These are phyloP conservation scores for Pezicula carpinea DNA, from an alignment of 2,329 filamentous ascomycete species.

Conservation along the genomic window DNA sequence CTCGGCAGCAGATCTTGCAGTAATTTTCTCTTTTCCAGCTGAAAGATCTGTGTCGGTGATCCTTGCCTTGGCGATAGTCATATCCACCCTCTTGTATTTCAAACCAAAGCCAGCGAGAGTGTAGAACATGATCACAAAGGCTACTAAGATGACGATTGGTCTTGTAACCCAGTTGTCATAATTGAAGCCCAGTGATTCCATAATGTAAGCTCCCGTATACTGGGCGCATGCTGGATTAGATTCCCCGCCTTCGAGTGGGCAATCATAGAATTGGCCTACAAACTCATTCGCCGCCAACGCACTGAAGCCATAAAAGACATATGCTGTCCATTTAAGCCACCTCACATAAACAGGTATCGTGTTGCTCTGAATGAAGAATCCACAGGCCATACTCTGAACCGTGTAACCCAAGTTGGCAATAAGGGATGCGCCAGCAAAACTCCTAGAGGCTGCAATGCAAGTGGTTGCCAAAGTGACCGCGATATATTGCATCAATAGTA, in stretches of 20 bases:
- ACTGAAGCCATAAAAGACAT: conserved; percentile 66
- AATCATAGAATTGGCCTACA: conserved; percentile 66
- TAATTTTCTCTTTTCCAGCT: conserved; percentile 67
- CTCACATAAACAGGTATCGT: conserved; percentile 73
- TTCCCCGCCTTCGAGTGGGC: conserved; percentile 57
- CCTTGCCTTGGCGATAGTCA: conserved; percentile 62
- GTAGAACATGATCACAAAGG: conserved; percentile 61
- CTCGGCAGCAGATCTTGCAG: conserved; percentile 44
- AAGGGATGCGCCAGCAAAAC: conserved; percentile 66
- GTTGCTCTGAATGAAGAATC: conserved; percentile 70
- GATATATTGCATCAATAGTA: conserved; percentile 68
- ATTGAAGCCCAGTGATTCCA: conserved; percentile 60
- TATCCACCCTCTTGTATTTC: conserved; percentile 60
- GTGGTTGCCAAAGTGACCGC: conserved; percentile 67
- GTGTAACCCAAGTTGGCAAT: conserved; percentile 71
- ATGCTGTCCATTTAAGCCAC: conserved; percentile 68
- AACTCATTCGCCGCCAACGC: conserved; percentile 72
- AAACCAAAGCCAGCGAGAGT: conserved; percentile 56
- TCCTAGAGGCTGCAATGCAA: conserved; percentile 59
- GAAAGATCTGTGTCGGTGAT: conserved; percentile 55
- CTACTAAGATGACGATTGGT: conserved; percentile 58
- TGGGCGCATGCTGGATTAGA: conserved; percentile 61
- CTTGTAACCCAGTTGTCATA: conserved; percentile 62
- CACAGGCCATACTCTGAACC: conserved; percentile 68
- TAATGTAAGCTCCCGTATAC: conserved; percentile 66